Evolutionary conservation across 2,329 filamentous ascomycete genomes (phyloP).

Genomic region (Camptophora hylomeconis): DNA sequence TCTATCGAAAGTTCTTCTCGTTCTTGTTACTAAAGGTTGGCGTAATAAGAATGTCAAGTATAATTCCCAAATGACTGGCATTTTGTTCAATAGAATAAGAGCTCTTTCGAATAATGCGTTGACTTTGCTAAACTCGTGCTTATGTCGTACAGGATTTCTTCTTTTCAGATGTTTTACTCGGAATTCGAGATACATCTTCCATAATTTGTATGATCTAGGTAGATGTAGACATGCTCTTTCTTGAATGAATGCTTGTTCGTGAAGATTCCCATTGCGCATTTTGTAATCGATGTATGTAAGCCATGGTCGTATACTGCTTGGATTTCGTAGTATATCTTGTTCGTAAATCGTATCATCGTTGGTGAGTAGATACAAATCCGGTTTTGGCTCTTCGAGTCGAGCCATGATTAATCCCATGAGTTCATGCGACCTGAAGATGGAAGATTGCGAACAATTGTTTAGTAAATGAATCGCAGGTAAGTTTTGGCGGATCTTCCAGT

Average conservation of each 20-base stretch:
- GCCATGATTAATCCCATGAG: too few species aligned
- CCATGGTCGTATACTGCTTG: slow-evolving; percentile 83
- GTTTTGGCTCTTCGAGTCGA: slow-evolving; percentile 9
- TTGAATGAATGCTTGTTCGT: slow-evolving; percentile 79
- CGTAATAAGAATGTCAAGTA: slow-evolving; percentile 82
- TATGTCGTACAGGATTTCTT: slow-evolving; percentile 69
- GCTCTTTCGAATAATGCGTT: slow-evolving; percentile 90
- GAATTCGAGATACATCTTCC: slow-evolving; percentile 92
- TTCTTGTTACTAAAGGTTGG: slow-evolving; percentile 82
- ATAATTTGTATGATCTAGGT: slow-evolving; percentile 92
- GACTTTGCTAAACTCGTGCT: slow-evolving; percentile 77
- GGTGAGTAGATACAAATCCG: slow-evolving; percentile 26
- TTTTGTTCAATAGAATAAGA: slow-evolving; percentile 89
- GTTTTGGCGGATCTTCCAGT: too few species aligned
- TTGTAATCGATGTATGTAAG: slow-evolving; percentile 89
- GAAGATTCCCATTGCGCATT: slow-evolving; percentile 65
- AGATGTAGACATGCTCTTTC: slow-evolving; percentile 83
- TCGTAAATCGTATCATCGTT: slow-evolving; percentile 93
- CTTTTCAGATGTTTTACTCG: slow-evolving; percentile 67
- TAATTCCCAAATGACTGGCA: slow-evolving; percentile 98
- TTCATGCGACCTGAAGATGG: too few species aligned
- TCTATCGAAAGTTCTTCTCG: slow-evolving; percentile 78
- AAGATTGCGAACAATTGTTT: too few species aligned
- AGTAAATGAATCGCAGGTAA: too few species aligned
- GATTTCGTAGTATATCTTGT: slow-evolving; percentile 81